Conservation (phyloP, 2,329 filamentous ascomycete species). For the Botrytis medusae region DNA sequence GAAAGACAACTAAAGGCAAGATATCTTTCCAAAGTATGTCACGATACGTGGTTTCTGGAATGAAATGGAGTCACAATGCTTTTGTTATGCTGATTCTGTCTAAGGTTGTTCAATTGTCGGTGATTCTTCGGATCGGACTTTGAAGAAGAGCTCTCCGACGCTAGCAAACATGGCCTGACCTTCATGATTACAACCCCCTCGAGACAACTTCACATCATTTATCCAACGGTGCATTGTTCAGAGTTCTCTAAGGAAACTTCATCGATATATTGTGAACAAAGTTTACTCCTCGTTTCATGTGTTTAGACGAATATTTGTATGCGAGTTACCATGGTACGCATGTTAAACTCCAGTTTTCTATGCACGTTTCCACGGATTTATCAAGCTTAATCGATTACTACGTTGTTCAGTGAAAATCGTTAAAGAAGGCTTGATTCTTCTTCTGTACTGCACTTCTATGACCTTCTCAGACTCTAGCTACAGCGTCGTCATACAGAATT, state of each 20-base stretch:
- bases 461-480: not conserved
- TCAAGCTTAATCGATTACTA: not conserved
- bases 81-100: not conserved
- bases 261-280: not conserved
- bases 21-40: not conserved
- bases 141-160: not conserved
- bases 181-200: not conserved
- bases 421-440: not conserved
- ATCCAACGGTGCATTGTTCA: not conserved
- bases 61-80: not conserved
- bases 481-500: not conserved
- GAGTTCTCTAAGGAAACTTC: not conserved
- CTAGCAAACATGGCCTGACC: not conserved
- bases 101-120: slow-evolving; percentile 10
- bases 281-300: no score
- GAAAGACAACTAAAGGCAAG: not conserved
- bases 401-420: not conserved
- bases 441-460: not conserved
- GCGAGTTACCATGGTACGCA: not conserved
- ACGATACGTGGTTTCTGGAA: not conserved
- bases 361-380: not conserved
- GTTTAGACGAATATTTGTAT: not conserved
- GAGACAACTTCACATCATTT: not conserved
- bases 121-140: not conserved
- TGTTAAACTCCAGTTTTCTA: not conserved